These are phyloP conservation scores for Ceratocystis destructans DNA, from an alignment of 2,329 filamentous ascomycete genomes.

Conservation along the genomic window DNA sequence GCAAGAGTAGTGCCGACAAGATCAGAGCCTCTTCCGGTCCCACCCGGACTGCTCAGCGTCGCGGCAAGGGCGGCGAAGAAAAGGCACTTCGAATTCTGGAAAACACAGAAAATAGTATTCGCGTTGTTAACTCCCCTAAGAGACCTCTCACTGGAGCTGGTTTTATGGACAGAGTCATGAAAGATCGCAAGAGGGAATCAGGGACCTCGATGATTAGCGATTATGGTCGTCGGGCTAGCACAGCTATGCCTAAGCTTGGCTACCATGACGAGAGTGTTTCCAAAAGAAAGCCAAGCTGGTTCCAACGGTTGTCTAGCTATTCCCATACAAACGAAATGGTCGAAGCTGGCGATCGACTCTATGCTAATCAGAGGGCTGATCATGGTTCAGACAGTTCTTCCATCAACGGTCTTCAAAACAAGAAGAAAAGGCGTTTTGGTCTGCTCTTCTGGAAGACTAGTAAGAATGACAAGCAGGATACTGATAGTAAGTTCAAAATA, in stretches of 20 bases:
- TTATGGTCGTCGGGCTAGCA: neutral
- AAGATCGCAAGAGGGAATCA: constrained; percentile 17
- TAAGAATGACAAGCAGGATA: constrained; percentile 24
- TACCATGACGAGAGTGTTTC: constrained; percentile 26
- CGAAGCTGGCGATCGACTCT: constrained; percentile 12
- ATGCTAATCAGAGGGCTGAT: neutral
- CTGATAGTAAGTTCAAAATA: neutral
- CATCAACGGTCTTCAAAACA: constrained; percentile 22
- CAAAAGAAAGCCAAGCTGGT: constrained; percentile 37
- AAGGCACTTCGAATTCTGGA: constrained; percentile 34
- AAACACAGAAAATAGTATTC: constrained; percentile 38
- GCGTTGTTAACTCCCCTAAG: constrained; percentile 39
- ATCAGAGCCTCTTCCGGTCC: constrained; percentile 10
- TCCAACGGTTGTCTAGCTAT: constrained; percentile 29
- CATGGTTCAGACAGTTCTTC: constrained; percentile 14
- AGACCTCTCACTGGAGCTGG: constrained; percentile 15
- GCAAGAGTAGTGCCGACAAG: neutral
- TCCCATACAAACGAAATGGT: constrained; percentile 14
- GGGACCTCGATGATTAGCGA: neutral
- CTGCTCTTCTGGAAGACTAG: constrained; percentile 43
- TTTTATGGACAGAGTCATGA: constrained; percentile 16
- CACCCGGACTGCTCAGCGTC: neutral
- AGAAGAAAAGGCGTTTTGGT: constrained; percentile 38
- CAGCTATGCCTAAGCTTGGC: constrained; percentile 4
- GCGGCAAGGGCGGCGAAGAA: constrained; percentile 17